These are phyloP conservation scores for Podila epicladia DNA, from an alignment of 192 early-diverging fungal genomes.

Conservation along the genomic window DNA sequence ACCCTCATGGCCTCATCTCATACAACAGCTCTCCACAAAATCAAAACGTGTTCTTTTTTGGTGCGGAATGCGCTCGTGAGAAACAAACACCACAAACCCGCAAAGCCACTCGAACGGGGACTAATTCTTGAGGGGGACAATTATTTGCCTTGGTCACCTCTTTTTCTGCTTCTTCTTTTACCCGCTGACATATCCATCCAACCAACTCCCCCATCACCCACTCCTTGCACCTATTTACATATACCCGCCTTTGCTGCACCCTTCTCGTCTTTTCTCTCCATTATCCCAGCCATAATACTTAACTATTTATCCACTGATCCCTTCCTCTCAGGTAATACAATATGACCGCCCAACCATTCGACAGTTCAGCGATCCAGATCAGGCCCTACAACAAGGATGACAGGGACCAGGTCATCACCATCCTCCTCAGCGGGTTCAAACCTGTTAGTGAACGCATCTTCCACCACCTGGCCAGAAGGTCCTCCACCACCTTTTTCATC, in stretches of 20 bases:
- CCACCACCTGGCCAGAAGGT: neutral
- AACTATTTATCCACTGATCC: neutral
- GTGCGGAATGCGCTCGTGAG: too few relatives aligned
- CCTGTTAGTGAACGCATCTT: conserved; percentile 3
- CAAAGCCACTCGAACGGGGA: too few relatives aligned
- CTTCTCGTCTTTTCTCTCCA: neutral
- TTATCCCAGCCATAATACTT: too few relatives aligned
- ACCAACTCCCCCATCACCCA: neutral
- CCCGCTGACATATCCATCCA: neutral
- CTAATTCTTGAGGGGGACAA: too few relatives aligned
- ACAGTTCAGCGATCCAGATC: conserved; percentile 25
- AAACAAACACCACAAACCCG: too few relatives aligned
- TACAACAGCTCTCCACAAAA: too few relatives aligned
- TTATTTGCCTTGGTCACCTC: neutral
- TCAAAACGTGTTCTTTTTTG: too few relatives aligned
- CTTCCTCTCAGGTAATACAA: neutral
- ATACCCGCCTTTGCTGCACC: neutral
- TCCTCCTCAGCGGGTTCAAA: conserved; percentile 10
- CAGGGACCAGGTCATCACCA: conserved; percentile 27
- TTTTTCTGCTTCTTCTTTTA: conserved; percentile 10
- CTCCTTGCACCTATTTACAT: neutral
- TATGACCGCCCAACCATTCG: neutral
- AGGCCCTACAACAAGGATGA: conserved; percentile 26
- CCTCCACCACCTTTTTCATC: conserved; percentile 18
- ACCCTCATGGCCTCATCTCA: too few relatives aligned